phyloP scores from a whole-genome alignment of 1,284 basidiomycete genomes.

The Cutaneotrichosporon arboriforme region DNA sequence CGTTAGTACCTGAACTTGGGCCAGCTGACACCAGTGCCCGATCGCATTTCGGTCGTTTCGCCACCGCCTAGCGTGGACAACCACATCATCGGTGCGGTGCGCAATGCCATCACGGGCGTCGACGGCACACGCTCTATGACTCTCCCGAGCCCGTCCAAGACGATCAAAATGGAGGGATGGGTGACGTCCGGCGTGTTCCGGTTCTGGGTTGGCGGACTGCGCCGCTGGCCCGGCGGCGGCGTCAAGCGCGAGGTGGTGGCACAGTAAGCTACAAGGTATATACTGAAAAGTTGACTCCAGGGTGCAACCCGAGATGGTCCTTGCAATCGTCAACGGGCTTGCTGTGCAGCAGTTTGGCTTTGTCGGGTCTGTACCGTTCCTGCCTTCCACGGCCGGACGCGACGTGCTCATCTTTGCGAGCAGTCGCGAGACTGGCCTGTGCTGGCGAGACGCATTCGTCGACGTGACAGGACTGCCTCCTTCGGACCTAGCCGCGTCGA shows the following conservation, averaged over 20 bases:
- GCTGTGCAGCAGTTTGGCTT: conserved; percentile 28
- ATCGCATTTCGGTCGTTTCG: conserved; percentile 40
- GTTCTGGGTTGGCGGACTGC: conserved; percentile 41
- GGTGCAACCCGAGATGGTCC: conserved; percentile 32
- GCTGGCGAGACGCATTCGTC: conserved; percentile 4
- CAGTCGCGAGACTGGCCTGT: conserved; percentile 26
- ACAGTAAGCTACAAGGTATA: conserved; percentile 21
- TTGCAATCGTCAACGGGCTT: conserved; percentile 32
- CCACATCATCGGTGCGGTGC: conserved; percentile 32
- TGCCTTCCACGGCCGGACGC: conserved; percentile 28
- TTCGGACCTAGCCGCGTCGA: too few species aligned
- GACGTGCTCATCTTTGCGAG: conserved; percentile 42
- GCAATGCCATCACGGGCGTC: conserved; percentile 26
- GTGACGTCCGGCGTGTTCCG: conserved; percentile 41
- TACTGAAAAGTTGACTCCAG: conserved; percentile 16
- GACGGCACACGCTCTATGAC: conserved; percentile 2
- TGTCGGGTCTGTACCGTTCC: conserved; percentile 31
- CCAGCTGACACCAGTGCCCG: conserved; percentile 29
- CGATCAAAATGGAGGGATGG: conserved; percentile 43
- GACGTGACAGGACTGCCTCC: not conserved
- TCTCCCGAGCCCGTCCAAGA: conserved; percentile 9
- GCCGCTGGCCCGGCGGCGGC: conserved; percentile 28
- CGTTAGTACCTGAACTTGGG: conserved; percentile 18
- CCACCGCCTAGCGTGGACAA: conserved; percentile 29
- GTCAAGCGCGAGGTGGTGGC: conserved; percentile 27